Evolutionary conservation across 176 grass and related monocot genomes (phyloP).

Genomic region (Pontederia paniculata): DNA sequence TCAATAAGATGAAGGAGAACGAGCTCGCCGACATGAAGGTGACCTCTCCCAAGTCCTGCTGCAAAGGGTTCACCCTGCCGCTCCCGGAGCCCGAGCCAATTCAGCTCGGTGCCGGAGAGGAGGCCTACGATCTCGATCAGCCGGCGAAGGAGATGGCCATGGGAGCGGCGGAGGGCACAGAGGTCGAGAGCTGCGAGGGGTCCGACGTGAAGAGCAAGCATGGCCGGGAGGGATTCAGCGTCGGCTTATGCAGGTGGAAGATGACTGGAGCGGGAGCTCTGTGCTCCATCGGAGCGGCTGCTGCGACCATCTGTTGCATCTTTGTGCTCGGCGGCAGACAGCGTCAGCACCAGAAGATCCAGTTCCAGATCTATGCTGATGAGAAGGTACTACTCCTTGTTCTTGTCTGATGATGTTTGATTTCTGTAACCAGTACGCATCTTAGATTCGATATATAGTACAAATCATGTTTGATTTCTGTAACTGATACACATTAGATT

Average conservation of each 20-base stretch:
- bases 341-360: slow-evolving; percentile 38
- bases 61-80: neutral
- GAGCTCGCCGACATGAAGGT: slow-evolving; percentile 16
- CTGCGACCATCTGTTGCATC: slow-evolving; percentile 49
- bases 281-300: slow-evolving; percentile 71
- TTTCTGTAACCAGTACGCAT: too few relatives aligned
- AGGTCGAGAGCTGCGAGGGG: neutral
- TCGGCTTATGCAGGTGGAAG: slow-evolving; percentile 29
- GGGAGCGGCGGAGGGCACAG: neutral
- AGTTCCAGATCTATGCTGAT: slow-evolving; percentile 39
- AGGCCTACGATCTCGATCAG: slow-evolving; percentile 10
- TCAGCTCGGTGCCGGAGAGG: slow-evolving; percentile 16
- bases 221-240: slow-evolving; percentile 21
- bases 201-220: slow-evolving; percentile 2
- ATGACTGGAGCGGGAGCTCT: slow-evolving; percentile 47
- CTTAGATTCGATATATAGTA: too few relatives aligned
- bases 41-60: slow-evolving; percentile 1
- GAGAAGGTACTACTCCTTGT: slow-evolving; percentile 35
- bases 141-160: neutral
- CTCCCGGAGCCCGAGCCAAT: slow-evolving; percentile 1
- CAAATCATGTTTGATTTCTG: too few relatives aligned
- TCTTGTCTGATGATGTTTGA: too few relatives aligned
- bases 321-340: slow-evolving; percentile 36
- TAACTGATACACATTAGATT: too few relatives aligned
- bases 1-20: slow-evolving; percentile 19